Conservation (phyloP, 169 alveolate species). For the Plasmodium cynomolgi region DNA sequence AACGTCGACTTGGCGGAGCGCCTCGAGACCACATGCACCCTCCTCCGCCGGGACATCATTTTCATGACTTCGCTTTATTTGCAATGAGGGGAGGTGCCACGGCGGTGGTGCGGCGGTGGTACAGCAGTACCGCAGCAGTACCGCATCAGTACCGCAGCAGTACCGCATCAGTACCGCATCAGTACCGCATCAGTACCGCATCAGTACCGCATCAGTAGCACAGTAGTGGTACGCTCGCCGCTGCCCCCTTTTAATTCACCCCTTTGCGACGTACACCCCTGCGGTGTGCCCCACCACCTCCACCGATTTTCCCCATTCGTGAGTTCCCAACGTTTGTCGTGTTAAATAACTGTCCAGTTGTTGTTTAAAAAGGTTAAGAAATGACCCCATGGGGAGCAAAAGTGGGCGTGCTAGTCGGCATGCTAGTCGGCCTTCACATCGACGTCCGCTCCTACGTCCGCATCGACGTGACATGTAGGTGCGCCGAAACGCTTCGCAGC, state of each 20-base stretch:
- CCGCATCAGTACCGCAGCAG: no score
- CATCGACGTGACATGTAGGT: neutral
- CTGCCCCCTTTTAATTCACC: neutral
- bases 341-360: neutral
- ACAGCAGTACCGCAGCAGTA: neutral
- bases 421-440: no score
- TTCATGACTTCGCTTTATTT: conserved; percentile 94
- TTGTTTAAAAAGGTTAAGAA: neutral
- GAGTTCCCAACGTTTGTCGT: neutral
- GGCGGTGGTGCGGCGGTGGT: neutral
- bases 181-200: no score
- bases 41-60: conserved; percentile 94
- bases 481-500: neutral
- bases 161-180: no score
- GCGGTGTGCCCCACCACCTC: neutral
- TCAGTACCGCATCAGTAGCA: no score
- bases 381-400: neutral
- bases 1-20: conserved; percentile 87
- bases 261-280: neutral
- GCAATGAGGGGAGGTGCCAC: conserved; percentile 25
- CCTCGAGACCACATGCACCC: conserved; percentile 85
- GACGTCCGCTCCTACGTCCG: no score
- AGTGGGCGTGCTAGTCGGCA: neutral
- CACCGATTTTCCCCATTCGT: neutral
- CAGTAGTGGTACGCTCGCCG: neutral